Base-by-base conservation (phyloP, 1,284 basidiomycete genomes). In the Taiwanofungus camphoratus region DNA sequence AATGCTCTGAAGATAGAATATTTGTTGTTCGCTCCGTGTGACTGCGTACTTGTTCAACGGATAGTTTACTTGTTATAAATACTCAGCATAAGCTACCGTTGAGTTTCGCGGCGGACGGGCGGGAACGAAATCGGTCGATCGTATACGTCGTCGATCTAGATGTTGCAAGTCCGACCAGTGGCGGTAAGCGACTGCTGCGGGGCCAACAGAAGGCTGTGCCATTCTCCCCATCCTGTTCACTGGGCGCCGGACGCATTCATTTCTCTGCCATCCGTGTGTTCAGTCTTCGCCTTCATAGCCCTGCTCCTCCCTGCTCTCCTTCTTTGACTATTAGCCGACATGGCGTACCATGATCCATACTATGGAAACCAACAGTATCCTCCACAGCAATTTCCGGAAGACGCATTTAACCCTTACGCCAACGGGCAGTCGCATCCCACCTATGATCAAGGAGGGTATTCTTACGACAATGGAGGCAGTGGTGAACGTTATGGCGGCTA, bases 271-370 rank as follows among this genome's bases (percentile, higher is more conserved):
- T 15, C 27, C 34, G 5, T 37, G 5, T 12, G 22, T 27, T 7
- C 13, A 6, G 23, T 21, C 16, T 19, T 41, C 35, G 36, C 16
- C 29, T 36, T 42, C 42, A 40, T 38, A 36, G 41, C 42, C 41
- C 38, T 39, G 26, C 34, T 38, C 48, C 38, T 15, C 23, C 23
- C 31, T 36, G 21, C 23, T 27, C 24, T 30, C n/a, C 41, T 13
- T 21, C 22, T 21, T 41, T 24, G 26, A 44, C 27, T 30, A 36
- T 29, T 31, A 42, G 29, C 41, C 39, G 63, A 44, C 42, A 66
- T 72, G 67, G 61, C 70, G 29, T 71, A 75, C 60, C 66, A 61
- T 46, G 77, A 82, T 54, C 77, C 76, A 2, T 49, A 79, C 54
- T 51, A 65, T 36, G 42, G 39, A 32, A 56, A 56, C 42, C 62